Conservation (phyloP, 805 yeast species). For the Schizosaccharomyces osmophilus region DNA sequence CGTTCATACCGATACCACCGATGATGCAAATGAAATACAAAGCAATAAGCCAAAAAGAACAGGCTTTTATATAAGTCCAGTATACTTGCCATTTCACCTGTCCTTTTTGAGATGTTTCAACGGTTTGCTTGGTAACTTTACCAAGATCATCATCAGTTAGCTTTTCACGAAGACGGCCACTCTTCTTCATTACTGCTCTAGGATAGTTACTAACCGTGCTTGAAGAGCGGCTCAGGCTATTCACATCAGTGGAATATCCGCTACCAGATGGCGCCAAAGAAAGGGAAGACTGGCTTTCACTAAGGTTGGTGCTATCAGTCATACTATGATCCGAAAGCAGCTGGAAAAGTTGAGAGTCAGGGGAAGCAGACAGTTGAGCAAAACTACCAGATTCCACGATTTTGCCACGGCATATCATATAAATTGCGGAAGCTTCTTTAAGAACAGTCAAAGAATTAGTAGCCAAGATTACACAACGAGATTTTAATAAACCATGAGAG, state of each 20-base stretch:
- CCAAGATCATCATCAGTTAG: conserved; percentile 7
- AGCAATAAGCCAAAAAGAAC: conserved; percentile 45
- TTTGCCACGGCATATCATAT: conserved; percentile 33
- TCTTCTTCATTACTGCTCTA: neutral
- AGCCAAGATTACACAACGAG: conserved; percentile 57
- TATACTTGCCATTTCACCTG: conserved; percentile 80
- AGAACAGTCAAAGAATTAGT: conserved; percentile 71
- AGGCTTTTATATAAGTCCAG: conserved; percentile 61
- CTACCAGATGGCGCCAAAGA: neutral
- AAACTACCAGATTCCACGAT: conserved; percentile 17
- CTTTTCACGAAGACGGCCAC: neutral
- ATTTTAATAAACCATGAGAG: conserved; percentile 44
- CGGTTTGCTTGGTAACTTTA: conserved; percentile 12
- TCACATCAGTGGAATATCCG: neutral
- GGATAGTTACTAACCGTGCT: neutral
- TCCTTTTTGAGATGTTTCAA: conserved; percentile 80
- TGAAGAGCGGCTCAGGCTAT: neutral
- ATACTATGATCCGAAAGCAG: conserved; percentile 10
- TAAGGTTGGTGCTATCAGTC: conserved; percentile 3
- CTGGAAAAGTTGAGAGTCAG: conserved; percentile 7
- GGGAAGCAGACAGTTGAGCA: conserved; percentile 3
- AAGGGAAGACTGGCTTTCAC: neutral
- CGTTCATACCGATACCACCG: conserved; percentile 10
- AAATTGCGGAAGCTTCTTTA: conserved; percentile 44
- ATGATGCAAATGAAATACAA: conserved; percentile 29